A percentile compares a stretch with the other conserved stretches of the same genome.
phyloP scores from a whole-genome alignment of 371 early-diverging fungal species.

The Zopfochytrium polystomum region DNA sequence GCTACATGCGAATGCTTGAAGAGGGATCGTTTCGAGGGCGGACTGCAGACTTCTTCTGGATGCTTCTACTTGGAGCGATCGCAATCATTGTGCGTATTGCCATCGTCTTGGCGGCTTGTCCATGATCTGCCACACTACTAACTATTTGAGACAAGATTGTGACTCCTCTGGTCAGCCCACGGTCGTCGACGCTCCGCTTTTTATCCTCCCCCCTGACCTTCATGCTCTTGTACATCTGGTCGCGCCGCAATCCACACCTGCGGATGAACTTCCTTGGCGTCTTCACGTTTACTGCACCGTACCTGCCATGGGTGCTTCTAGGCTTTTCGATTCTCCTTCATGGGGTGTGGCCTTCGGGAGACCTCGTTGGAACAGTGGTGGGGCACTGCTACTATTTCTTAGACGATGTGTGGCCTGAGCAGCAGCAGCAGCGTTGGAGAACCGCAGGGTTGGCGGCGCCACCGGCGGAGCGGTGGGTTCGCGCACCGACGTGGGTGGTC shows the following conservation, averaged over 20 bases:
- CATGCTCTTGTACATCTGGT: conserved; percentile 92
- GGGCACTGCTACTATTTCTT: conserved; percentile 94
- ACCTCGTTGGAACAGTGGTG: conserved; percentile 78
- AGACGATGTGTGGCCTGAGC: conserved; percentile 96
- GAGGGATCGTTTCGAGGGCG: conserved; percentile 87
- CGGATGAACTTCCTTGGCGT: conserved; percentile 85
- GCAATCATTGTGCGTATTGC: conserved; percentile 55
- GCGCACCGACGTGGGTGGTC: too few species aligned
- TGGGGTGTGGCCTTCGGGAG: conserved; percentile 73
- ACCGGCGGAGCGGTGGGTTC: too few species aligned
- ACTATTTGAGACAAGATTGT: conserved; percentile 50
- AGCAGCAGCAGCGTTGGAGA: too few species aligned
- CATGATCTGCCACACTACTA: background rate
- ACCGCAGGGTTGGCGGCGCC: too few species aligned
- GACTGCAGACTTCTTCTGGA: conserved; percentile 88
- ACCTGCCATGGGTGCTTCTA: conserved; percentile 86
- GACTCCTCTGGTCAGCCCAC: conserved; percentile 58
- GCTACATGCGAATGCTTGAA: conserved; percentile 89
- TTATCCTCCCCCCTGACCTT: conserved; percentile 81
- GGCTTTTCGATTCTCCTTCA: conserved; percentile 75
- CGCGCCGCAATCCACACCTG: conserved; percentile 83
- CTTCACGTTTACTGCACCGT: conserved; percentile 87
- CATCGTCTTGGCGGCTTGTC: background rate
- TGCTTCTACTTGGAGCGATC: conserved; percentile 64
- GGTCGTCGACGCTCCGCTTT: conserved; percentile 61